Percentiles rank a stretch among this genome's conserved stretches.
Conservation (phyloP, 805 yeast genomes). For the Lipomyces chichibuensis region DNA sequence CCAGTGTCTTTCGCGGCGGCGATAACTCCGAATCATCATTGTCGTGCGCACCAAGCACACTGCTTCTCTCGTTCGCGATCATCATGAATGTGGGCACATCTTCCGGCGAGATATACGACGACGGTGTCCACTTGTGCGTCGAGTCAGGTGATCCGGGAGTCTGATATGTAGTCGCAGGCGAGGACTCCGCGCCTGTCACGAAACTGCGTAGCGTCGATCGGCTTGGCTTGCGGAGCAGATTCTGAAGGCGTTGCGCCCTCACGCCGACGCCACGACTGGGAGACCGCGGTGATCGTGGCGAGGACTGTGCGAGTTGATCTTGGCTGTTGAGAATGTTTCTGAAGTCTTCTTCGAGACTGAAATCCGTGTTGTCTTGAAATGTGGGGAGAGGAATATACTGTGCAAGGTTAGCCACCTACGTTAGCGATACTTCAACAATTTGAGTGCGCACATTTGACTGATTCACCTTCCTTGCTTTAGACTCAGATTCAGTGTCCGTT, state of each 20-base stretch:
- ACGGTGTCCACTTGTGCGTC: not conserved
- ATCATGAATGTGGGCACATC: conserved; percentile 7
- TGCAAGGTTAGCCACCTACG: not conserved
- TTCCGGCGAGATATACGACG: conserved; percentile 10
- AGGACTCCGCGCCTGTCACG: conserved; percentile 15
- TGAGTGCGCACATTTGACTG: not conserved
- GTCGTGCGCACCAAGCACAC: not conserved
- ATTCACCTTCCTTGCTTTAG: not conserved
- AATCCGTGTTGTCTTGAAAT: conserved; percentile 13
- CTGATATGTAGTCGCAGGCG: conserved; percentile 10
- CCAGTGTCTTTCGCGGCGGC: not conserved
- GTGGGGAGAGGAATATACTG: conserved; percentile 1
- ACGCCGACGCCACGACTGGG: conserved; percentile 14
- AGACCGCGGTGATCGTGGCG: conserved; percentile 20
- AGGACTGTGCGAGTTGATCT: conserved; percentile 2
- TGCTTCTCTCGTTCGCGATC: not conserved
- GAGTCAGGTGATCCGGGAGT: not conserved
- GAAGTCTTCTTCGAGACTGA: conserved; percentile 37
- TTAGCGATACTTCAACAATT: not conserved
- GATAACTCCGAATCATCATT: not conserved
- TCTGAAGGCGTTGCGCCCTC: conserved; percentile 25
- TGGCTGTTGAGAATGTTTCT: conserved; percentile 28
- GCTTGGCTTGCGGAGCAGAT: conserved; percentile 21
- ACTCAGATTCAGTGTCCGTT: not conserved
- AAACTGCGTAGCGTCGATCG: conserved; percentile 16